A percentile compares a stretch with the other conserved stretches of the same genome.
Evolutionary conservation across 805 yeast species (phyloP).

Genomic region (Torulaspora delbrueckii): DNA sequence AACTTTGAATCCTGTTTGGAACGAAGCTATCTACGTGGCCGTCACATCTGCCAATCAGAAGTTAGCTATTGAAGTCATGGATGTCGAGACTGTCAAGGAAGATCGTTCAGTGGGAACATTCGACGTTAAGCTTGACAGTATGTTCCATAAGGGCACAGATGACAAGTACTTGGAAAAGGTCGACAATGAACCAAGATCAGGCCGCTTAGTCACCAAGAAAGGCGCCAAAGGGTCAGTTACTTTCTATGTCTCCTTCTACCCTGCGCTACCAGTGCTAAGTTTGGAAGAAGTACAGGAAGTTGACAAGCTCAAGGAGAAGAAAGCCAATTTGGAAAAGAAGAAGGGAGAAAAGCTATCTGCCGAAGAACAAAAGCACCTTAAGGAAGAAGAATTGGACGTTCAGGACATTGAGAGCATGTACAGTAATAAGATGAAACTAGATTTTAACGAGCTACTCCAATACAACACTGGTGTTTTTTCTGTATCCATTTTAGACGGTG

Average conservation of each 20-base stretch:
- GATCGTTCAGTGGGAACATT: constrained; percentile 87
- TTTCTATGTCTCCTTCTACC: constrained; percentile 77
- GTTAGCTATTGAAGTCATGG: constrained; percentile 86
- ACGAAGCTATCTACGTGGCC: constrained; percentile 76
- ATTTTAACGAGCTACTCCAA: constrained; percentile 52
- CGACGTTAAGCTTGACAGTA: constrained; percentile 59
- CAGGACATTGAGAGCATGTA: constrained; percentile 39
- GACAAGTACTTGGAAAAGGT: constrained; percentile 59
- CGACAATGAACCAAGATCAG: constrained; percentile 52
- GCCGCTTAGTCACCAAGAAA: constrained; percentile 63
- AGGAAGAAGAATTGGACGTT: constrained; percentile 31
- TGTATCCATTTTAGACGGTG: constrained; percentile 57
- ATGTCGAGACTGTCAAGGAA: constrained; percentile 68
- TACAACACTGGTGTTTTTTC: constrained; percentile 74
- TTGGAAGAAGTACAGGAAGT: constrained; percentile 66
- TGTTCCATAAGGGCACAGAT: constrained; percentile 56
- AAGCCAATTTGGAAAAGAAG: constrained; percentile 35
- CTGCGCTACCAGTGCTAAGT: constrained; percentile 71
- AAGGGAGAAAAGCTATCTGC: constrained; percentile 28
- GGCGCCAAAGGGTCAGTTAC: constrained; percentile 80
- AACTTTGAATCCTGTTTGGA: constrained; percentile 76
- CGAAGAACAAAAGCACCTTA: constrained; percentile 29
- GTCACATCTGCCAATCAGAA: constrained; percentile 78
- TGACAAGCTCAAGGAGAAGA: constrained; percentile 40
- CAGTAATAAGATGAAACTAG: constrained; percentile 45